These are phyloP conservation scores for Nakazawaea populi DNA, from an alignment of 805 yeast species.

Conservation along the genomic window DNA sequence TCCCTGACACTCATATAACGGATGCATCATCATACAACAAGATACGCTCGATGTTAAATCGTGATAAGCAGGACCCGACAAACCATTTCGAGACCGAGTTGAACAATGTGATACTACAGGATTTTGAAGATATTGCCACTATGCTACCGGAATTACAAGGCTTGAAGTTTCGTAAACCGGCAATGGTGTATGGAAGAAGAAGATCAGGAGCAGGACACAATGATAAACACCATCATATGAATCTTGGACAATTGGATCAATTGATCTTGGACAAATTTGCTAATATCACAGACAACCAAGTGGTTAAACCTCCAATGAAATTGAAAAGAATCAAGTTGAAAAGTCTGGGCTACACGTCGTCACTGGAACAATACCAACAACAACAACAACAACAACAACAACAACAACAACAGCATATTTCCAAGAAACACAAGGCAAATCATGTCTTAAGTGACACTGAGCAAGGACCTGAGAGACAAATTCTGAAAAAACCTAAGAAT, in stretches of 20 bases:
- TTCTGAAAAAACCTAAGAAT: neutral
- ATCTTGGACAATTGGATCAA: constrained; percentile 10
- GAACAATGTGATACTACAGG: constrained; percentile 13
- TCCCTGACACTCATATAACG: constrained; percentile 6
- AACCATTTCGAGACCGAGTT: constrained; percentile 1
- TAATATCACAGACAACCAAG: constrained; percentile 14
- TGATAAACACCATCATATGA: neutral
- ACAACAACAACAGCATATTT: too few species aligned
- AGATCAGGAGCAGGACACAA: neutral
- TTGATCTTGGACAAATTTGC: constrained; percentile 11
- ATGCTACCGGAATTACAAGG: constrained; percentile 15
- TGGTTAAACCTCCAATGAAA: constrained; percentile 21
- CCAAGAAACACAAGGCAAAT: neutral
- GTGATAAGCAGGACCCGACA: constrained; percentile 9
- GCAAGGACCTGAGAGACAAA: neutral
- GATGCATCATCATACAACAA: constrained; percentile 7
- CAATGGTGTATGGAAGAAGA: constrained; percentile 9
- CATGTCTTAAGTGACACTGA: neutral
- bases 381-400: too few species aligned
- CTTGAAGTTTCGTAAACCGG: constrained; percentile 30
- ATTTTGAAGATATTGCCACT: constrained; percentile 18
- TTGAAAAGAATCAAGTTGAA: constrained; percentile 20
- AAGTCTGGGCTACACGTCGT: neutral
- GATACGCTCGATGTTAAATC: constrained; percentile 12
- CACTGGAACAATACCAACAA: too few species aligned